phyloP scores from a whole-genome alignment of 1,284 basidiomycete species.

The Puccinia horiana region DNA sequence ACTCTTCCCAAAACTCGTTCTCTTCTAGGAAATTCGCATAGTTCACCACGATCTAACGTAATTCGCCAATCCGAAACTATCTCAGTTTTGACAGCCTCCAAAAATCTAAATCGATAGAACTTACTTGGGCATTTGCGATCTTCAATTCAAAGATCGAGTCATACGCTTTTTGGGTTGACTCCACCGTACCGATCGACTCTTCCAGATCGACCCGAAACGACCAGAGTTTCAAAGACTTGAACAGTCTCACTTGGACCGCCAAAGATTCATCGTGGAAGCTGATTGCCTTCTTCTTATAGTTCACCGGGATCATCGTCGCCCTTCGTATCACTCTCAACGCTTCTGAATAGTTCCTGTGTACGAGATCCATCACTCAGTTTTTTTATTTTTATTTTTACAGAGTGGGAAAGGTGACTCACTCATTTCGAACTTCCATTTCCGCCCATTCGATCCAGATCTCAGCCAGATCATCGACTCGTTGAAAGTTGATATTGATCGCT shows the following conservation, averaged over 20 bases:
- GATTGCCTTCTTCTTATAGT: constrained; percentile 73
- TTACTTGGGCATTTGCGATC: constrained; percentile 89
- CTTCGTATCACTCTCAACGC: constrained; percentile 92
- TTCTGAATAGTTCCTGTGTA: constrained; percentile 84
- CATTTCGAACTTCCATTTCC: constrained; percentile 93
- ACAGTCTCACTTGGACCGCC: constrained; percentile 82
- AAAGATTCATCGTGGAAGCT: constrained; percentile 92
- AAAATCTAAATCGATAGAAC: too few species aligned
- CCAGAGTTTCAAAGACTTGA: constrained; percentile 98
- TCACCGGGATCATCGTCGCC: constrained; percentile 78
- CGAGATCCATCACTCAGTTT: neutral
- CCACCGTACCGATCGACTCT: constrained; percentile 91
- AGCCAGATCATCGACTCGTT: constrained; percentile 93
- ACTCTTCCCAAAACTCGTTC: constrained; percentile 96
- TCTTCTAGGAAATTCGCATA: constrained; percentile 96
- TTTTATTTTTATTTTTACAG: neutral
- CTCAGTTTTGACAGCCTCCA: too few species aligned
- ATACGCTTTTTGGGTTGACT: constrained; percentile 87
- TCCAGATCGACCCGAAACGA: constrained; percentile 97
- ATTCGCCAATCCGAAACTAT: neutral
- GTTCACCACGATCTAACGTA: constrained; percentile 77
- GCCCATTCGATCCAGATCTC: constrained; percentile 99
- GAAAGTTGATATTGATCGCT: constrained; percentile 86
- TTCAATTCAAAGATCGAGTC: constrained; percentile 95
- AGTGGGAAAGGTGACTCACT: constrained; percentile 65